Percentiles rank a stretch among this genome's conserved stretches.
phyloP scores from a whole-genome alignment of 1,139 yeast genomes.

The Geotrichum carabidarum region DNA sequence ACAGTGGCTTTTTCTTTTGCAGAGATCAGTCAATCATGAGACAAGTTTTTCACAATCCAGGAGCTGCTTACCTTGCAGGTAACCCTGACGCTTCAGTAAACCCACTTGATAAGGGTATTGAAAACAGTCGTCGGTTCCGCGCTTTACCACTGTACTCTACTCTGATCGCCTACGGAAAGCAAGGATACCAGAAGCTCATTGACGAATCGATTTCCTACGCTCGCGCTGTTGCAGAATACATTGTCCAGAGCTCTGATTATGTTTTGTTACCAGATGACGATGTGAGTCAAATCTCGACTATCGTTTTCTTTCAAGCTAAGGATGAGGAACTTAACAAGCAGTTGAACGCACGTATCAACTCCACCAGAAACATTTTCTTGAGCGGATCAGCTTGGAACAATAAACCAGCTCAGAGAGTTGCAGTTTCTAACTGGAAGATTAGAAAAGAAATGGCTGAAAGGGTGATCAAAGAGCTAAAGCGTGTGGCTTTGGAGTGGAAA shows the following conservation, averaged over 20 bases:
- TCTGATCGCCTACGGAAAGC: constrained; percentile 27
- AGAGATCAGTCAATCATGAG: constrained; percentile 20
- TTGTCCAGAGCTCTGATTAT: constrained; percentile 20
- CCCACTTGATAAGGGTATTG: constrained; percentile 29
- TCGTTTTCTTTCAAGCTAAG: constrained; percentile 26
- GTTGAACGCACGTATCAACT: constrained; percentile 23
- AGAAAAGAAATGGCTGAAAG: constrained; percentile 19
- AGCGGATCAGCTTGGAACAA: constrained; percentile 27
- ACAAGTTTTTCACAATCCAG: constrained; percentile 28
- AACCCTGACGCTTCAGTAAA: constrained; percentile 12
- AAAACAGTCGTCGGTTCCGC: constrained; percentile 30
- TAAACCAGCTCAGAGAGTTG: constrained; percentile 27
- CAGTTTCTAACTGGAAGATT: constrained; percentile 30
- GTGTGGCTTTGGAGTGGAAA: constrained; percentile 11
- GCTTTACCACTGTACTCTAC: constrained; percentile 30
- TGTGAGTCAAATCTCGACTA: constrained; percentile 21
- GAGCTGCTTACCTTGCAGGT: constrained; percentile 28
- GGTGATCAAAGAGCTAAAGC: constrained; percentile 19
- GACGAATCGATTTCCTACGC: constrained; percentile 25
- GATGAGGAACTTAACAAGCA: constrained; percentile 17
- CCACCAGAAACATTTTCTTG: constrained; percentile 23
- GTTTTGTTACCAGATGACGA: constrained; percentile 23
- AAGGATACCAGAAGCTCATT: constrained; percentile 24
- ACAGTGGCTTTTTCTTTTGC: constrained; percentile 29
- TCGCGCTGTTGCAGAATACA: constrained; percentile 24